Base-by-base conservation (phyloP, 352 stramenopile species). In the Thalassiosira livingstoniorum region DNA sequence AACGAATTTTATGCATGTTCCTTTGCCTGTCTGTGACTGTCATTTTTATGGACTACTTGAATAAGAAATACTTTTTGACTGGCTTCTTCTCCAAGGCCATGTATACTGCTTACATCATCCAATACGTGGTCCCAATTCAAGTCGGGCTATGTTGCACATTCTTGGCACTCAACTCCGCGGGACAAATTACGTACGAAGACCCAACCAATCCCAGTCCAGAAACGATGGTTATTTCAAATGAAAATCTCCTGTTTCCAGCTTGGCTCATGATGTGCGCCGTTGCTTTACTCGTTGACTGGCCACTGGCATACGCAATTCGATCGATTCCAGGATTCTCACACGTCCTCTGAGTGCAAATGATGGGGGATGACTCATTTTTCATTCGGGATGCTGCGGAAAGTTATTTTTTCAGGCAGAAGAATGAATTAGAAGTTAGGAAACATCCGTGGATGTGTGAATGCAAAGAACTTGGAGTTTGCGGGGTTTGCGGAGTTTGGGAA, bases 41-140 rank as follows among this genome's bases (percentile, higher is more conserved):
- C 11, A 55, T 70, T 47, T 70, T 70, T 35, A 70, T 70, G 61
- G 61, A 70, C 34, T 51, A 54, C n/a, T 5, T 70, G n/a, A 70
- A 70, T 35, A 43, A 51, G 31, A 70, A 39, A 18, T 70, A 55
- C 34, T 54, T 10, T 15, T 70, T 2, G 21, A 70, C 61, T 2
- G 5, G 23, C n/a, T 70, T 70, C 61, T 70, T 70, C n/a, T 70
- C 61, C 5, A 70, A 70, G 34, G 27, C 61, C 4, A 70, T 70
- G 61, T 70, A 70, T 27, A 70, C 61, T 29, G 61, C 61, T 47
- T 70, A 58, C 21, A 58, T 58, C 21, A 58, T 58, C 29, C 51
- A 58, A 23, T 4, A 7, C 10, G 4, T 23, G 5, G 21, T 58
- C 51, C 23, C n/a, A n/a, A n/a, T 58, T 25, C 5, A 58, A 23